Evolutionary conservation across 2,329 filamentous ascomycete genomes (phyloP).

Genomic region (Neospermospora avenae): DNA sequence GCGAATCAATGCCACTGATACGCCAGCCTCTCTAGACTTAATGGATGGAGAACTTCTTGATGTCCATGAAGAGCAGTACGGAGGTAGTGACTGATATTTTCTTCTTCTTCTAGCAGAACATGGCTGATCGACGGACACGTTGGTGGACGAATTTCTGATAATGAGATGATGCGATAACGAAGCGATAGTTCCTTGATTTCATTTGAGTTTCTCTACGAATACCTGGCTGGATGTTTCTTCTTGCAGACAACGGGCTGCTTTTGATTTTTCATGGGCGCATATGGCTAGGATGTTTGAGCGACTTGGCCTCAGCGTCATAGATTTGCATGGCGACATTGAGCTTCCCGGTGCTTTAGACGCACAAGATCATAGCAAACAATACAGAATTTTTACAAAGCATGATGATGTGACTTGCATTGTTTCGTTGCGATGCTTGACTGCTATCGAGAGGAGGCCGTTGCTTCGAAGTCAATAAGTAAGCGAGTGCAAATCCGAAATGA

Average conservation of each 20-base stretch:
- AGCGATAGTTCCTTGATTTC: neutral
- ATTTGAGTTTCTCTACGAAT: neutral
- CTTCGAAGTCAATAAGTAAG: too few species aligned
- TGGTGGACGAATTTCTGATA: neutral
- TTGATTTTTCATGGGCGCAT: neutral
- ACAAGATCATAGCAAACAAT: neutral
- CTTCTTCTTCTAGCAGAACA: neutral
- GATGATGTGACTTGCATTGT: too few species aligned
- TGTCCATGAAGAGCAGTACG: slow-evolving; percentile 8
- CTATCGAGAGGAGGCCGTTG: too few species aligned
- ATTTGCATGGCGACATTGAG: neutral
- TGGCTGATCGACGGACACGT: too few species aligned
- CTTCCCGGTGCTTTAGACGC: neutral
- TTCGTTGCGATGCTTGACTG: too few species aligned
- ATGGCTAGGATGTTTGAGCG: neutral
- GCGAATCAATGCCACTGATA: slow-evolving; percentile 9
- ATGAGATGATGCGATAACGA: neutral
- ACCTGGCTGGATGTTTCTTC: neutral
- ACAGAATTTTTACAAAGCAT: neutral
- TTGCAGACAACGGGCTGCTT: neutral
- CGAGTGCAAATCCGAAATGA: too few species aligned
- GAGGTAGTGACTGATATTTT: neutral
- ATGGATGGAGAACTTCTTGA: slow-evolving; percentile 10
- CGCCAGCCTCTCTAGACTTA: slow-evolving; percentile 7
- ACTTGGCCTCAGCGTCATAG: neutral